Evolutionary conservation across 768 basidiomycete species (phyloP).

Genomic region (Rhodosporidiobolus sp.): DNA sequence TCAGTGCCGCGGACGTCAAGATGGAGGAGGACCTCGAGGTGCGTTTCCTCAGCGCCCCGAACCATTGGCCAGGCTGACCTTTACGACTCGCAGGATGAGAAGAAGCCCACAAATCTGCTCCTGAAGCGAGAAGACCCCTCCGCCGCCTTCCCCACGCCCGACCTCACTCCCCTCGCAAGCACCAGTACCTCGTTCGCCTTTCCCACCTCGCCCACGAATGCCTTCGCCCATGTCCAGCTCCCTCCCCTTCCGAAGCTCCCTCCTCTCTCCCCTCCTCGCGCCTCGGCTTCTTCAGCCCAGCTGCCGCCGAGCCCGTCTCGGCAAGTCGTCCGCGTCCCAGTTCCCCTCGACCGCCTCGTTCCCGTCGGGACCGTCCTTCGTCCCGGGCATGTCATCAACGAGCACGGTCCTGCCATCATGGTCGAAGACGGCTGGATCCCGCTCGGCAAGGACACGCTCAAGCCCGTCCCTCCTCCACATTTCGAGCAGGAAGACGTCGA

Average conservation of each 20-base stretch:
- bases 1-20: no score
- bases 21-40: no score
- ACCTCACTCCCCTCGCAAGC: not conserved
- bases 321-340: not conserved
- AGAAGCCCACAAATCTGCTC: not conserved
- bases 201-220: not conserved
- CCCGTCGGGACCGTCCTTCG: slow-evolving; percentile 17
- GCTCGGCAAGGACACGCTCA: not conserved
- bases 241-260: not conserved
- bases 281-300: no score
- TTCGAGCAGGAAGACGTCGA: not conserved
- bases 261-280: not conserved
- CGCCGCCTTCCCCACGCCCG: not conserved
- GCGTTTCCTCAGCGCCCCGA: no score
- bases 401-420: rapidly evolving
- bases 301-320: not conserved
- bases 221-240: not conserved
- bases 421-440: slow-evolving; percentile 16
- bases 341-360: slow-evolving; percentile 21
- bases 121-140: not conserved
- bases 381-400: not conserved
- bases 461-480: not conserved
- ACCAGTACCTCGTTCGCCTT: not conserved
- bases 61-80: no score
- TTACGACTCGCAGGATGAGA: not conserved